These are phyloP conservation scores for Anastatica hierochuntica DNA, from an alignment of 345 rosid species.

Conservation along the genomic window DNA sequence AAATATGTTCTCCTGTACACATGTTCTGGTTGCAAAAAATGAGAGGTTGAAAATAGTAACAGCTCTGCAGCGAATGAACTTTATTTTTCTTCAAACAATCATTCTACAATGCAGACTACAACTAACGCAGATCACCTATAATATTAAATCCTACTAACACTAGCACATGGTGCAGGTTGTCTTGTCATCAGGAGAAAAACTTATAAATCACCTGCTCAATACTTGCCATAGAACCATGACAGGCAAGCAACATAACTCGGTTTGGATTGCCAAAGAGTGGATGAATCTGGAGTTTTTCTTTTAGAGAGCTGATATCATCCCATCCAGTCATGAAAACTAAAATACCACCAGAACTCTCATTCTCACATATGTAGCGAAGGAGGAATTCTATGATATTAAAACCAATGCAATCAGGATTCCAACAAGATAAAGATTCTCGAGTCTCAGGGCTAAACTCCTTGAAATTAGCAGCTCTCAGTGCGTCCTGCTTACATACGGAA, in stretches of 20 bases:
- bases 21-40: background rate
- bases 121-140: background rate
- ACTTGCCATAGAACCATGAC: constrained; percentile 98
- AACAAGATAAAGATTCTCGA: constrained; percentile 61
- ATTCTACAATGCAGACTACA: background rate
- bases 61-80: background rate
- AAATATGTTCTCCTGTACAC: background rate
- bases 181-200: background rate
- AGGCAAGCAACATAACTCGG: constrained; percentile 62
- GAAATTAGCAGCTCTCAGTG: constrained; percentile 61
- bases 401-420: constrained; percentile 94
- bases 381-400: constrained; percentile 78
- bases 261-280: constrained; percentile 60
- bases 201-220: constrained; percentile 63
- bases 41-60: background rate
- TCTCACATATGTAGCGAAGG: constrained; percentile 57
- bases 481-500: constrained; percentile 41
- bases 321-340: constrained; percentile 93
- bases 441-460: constrained; percentile 50
- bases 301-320: constrained; percentile 85
- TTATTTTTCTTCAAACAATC: background rate
- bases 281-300: constrained; percentile 72
- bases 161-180: constrained; percentile 2
- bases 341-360: constrained; percentile 70
- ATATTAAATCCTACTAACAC: background rate